Percentiles rank a stretch among this genome's conserved stretches.
Conservation (phyloP, 352 stramenopile genomes). For the Globisporangium solare region DNA sequence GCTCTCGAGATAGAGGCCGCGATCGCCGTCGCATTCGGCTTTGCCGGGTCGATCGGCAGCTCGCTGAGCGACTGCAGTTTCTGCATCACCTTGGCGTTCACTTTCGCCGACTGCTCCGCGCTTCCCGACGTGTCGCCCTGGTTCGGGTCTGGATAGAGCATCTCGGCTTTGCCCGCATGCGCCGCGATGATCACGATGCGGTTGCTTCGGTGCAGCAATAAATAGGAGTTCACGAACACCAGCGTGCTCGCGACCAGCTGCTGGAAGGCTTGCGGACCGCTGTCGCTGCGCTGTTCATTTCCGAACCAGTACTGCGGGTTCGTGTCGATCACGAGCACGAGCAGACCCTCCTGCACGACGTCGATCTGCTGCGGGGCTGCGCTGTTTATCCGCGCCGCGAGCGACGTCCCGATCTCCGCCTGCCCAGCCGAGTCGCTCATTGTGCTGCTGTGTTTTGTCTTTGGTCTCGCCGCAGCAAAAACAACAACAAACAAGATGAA, state of each 20-base stretch:
- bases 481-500: too few relatives aligned
- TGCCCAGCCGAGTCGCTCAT: too few relatives aligned
- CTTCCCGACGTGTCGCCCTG: slow-evolving; percentile 58
- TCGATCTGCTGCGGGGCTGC: slow-evolving; percentile 9
- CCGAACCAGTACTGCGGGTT: slow-evolving; percentile 72
- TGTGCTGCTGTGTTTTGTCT: background rate
- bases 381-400: slow-evolving; percentile 15
- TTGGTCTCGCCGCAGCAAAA: too few relatives aligned
- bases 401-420: slow-evolving; percentile 12
- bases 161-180: slow-evolving; percentile 62
- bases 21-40: slow-evolving; percentile 63
- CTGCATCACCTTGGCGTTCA: slow-evolving; percentile 68
- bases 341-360: slow-evolving; percentile 37
- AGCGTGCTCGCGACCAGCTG: slow-evolving; percentile 71
- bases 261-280: slow-evolving; percentile 32
- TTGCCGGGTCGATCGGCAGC: slow-evolving; percentile 36
- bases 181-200: slow-evolving; percentile 80
- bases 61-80: slow-evolving; percentile 59
- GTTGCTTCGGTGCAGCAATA: slow-evolving; percentile 83
- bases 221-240: slow-evolving; percentile 85
- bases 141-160: slow-evolving; percentile 72
- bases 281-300: slow-evolving; percentile 26
- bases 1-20: slow-evolving; percentile 72
- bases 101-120: slow-evolving; percentile 66
- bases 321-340: slow-evolving; percentile 81